Evolutionary conservation across 169 alveolate species (phyloP), one percentile per base, ranked within the genome.

Genomic region (Plasmodium yoelii): DNA sequence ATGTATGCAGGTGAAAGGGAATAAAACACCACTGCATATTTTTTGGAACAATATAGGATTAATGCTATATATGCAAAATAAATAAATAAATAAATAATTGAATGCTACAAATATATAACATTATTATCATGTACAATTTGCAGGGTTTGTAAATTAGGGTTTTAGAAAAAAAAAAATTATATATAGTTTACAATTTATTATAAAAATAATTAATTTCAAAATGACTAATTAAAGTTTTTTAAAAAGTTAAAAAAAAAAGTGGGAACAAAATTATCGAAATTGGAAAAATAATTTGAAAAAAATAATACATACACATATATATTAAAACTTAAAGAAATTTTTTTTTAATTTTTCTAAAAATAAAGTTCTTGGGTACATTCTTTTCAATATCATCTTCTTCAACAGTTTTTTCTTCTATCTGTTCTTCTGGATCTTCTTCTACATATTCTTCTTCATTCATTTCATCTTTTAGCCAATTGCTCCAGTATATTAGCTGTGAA

Each of bases 401-500:
- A 39, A 19, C 47, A 5, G 44, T 2, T 19, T 80, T 70, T 22
- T 10, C 47, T 60, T 74, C 74, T 13, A 28, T 39, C 2, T 22
- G 22, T 74, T 60, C 74, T 22, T 15, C 70, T 1, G 10, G 1
- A 24, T 74, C 88, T 4, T 22, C 53, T 68, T 84, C 84, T 12
- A 34, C 72, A 6, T 69, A 9, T n/a, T 61, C 63, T 28, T 59
- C 87, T 28, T 69, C 91, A 10, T 68, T 39, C 24, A 24, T 63
- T 19, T 71, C 55, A 9, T 71, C 86, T 19, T 72, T 69, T 55
- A 84, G 44, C 91, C 91, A 84, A 19, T 56, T 67, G n/a, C 69
- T 84, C 91, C 91, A 84, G 39, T 84, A 84, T 47, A 84, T 84
- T 71, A 84, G 34, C 91, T 84, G 61, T 18, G 56, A 34, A 15